A percentile compares a stretch with the other conserved stretches of the same genome.
These are phyloP conservation scores for Backusella westeae DNA, from an alignment of 192 early-diverging fungal species.

Conservation along the genomic window DNA sequence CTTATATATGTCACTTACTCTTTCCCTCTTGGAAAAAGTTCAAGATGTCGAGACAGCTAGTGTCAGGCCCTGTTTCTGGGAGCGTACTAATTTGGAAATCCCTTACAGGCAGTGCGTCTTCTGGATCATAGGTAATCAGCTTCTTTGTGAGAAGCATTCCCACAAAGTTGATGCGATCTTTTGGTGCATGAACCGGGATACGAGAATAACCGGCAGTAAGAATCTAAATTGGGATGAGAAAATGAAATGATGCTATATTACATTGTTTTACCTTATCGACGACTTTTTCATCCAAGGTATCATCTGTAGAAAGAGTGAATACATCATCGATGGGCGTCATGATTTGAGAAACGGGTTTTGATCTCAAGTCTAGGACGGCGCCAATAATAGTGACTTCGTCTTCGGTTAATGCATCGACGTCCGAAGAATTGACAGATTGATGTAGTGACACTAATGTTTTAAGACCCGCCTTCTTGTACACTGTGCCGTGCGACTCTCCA, in stretches of 20 bases:
- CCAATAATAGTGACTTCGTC: conserved; percentile 81
- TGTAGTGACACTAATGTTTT: conserved; percentile 77
- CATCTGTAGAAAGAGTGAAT: conserved; percentile 61
- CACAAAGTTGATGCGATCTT: conserved; percentile 57
- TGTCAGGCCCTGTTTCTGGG: conserved; percentile 47
- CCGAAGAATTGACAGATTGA: conserved; percentile 48
- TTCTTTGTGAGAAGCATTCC: conserved; percentile 76
- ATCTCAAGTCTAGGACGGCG: conserved; percentile 70
- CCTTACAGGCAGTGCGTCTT: conserved; percentile 57
- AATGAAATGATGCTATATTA: not conserved
- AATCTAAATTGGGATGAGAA: conserved; percentile 37
- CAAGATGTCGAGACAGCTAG: conserved; percentile 67
- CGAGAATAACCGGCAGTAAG: conserved; percentile 66
- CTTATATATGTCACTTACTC: conserved; percentile 31
- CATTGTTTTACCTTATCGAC: conserved; percentile 37
- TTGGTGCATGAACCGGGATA: conserved; percentile 67
- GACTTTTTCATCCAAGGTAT: conserved; percentile 51
- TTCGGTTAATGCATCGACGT: conserved; percentile 61
- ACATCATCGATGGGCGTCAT: conserved; percentile 73
- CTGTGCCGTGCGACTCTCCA: conserved; percentile 84
- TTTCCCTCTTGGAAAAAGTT: conserved; percentile 82
- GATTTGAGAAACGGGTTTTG: conserved; percentile 61
- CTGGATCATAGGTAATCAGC: conserved; percentile 68
- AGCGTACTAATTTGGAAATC: conserved; percentile 52
- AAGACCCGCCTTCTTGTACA: conserved; percentile 74